Evolutionary conservation across 495 filamentous ascomycete genomes (phyloP).

Genomic region (Parachaetomium inaequale): DNA sequence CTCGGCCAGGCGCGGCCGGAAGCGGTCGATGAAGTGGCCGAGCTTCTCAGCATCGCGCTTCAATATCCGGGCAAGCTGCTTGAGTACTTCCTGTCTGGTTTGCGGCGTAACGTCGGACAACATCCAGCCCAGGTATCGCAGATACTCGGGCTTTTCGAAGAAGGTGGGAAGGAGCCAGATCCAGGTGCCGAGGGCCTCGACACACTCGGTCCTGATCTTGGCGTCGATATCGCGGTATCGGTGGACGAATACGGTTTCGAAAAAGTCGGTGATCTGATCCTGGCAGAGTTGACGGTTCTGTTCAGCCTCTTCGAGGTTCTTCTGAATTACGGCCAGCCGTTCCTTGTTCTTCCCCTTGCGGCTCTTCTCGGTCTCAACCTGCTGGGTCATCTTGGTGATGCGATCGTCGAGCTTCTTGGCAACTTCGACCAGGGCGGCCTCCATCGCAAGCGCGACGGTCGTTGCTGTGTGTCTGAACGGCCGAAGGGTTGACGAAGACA

Average conservation of each 20-base stretch:
- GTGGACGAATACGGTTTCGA: constrained; percentile 88
- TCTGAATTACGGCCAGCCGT: constrained; percentile 60
- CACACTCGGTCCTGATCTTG: constrained; percentile 77
- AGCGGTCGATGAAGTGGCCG: constrained; percentile 84
- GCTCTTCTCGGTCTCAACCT: constrained; percentile 69
- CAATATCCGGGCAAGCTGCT: constrained; percentile 71
- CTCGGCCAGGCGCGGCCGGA: constrained; percentile 82
- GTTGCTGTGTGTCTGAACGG: constrained; percentile 94
- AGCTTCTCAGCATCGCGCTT: constrained; percentile 74
- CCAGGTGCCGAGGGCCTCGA: constrained; percentile 81
- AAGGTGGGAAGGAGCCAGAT: constrained; percentile 74
- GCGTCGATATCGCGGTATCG: constrained; percentile 92
- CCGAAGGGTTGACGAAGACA: constrained; percentile 77
- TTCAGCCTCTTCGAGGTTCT: constrained; percentile 61
- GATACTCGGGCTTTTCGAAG: constrained; percentile 81
- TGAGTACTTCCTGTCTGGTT: constrained; percentile 73
- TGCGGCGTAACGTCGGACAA: constrained; percentile 70
- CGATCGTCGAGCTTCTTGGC: constrained; percentile 63
- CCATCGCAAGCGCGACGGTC: constrained; percentile 69
- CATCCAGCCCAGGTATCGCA: constrained; percentile 93
- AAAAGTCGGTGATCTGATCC: constrained; percentile 69
- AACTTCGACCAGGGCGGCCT: constrained; percentile 64
- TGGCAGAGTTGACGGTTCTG: constrained; percentile 61
- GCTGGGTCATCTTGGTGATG: constrained; percentile 71
- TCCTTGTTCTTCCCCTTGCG: constrained; percentile 65